Conservation (phyloP, 1,139 yeast species). For the Magnusiomyces magnusii region DNA sequence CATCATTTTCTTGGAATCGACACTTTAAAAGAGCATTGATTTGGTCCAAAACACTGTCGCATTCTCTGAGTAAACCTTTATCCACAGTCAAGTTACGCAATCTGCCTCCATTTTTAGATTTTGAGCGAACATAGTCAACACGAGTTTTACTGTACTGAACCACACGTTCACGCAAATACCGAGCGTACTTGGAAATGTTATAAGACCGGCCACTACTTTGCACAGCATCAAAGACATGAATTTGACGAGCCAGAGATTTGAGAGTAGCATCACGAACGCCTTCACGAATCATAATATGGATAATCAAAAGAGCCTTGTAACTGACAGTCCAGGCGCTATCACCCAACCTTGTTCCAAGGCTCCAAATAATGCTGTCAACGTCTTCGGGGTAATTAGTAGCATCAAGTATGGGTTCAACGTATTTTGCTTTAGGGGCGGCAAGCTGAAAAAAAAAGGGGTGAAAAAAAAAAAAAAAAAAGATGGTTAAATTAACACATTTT, state of each 20-base stretch:
- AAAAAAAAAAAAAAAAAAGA: conserved; percentile 28
- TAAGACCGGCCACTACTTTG: conserved; percentile 44
- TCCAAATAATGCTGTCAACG: conserved; percentile 60
- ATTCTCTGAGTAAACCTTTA: conserved; percentile 77
- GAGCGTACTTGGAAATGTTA: conserved; percentile 59
- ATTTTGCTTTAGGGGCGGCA: conserved; percentile 99
- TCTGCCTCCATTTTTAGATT: conserved; percentile 46
- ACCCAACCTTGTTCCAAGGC: conserved; percentile 52
- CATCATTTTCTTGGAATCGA: conserved; percentile 60
- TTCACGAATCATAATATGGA: conserved; percentile 88
- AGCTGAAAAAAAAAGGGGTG: conserved; percentile 43
- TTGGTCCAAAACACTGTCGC: conserved; percentile 77
- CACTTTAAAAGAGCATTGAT: conserved; percentile 70
- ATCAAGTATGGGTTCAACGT: conserved; percentile 83
- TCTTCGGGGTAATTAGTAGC: conserved; percentile 59
- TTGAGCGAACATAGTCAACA: conserved; percentile 67
- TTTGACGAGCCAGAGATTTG: conserved; percentile 51
- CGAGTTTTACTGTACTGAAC: conserved; percentile 57
- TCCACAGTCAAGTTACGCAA: conserved; percentile 59
- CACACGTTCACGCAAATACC: conserved; percentile 62
- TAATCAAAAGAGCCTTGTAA: conserved; percentile 73
- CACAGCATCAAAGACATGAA: conserved; percentile 50
- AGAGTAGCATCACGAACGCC: conserved; percentile 69
- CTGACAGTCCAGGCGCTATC: conserved; percentile 84
- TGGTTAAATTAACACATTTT: not conserved